Evolutionary conservation across 2,329 filamentous ascomycete species (phyloP), one percentile per base, ranked within the genome.

Genomic region (Fusarium nygamai): DNA sequence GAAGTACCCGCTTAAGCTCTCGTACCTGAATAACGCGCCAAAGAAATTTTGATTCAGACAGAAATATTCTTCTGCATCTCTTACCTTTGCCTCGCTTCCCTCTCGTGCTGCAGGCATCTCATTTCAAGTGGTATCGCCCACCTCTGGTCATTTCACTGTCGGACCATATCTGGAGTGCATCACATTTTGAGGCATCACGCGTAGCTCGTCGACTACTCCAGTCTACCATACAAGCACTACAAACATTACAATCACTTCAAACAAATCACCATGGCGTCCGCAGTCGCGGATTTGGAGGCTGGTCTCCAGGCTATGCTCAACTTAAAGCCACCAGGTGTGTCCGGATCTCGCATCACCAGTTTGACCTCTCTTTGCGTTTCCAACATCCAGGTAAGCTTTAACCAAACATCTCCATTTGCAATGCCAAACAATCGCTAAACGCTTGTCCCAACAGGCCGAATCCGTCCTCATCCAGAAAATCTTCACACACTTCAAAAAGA

Each of bases 401-500:
- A 29, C 31, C 51, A 61, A 64, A 56, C 54, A 27, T 46, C 41
- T 60, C 39, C 27, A 60, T 33, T 48, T 47, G 14, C n/a, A 27
- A 24, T 54, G 24, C 60, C 60, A 59, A 66, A 53, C n/a, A 64
- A 47, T 27, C 61, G 62, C 78, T 80, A 72, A 81, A 67, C 34
- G 50, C 24, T 41, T 46, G 12, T 78, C 78, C 71, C 72, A 67
- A 70, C 74, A 98, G 96, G 96, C 93, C 84, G 96, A 98, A 86
- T 96, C 94, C 62, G 92, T 95, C 79, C 91, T 99, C 81, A 94
- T 98, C 79, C 95, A 98, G 84, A 98, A 97, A 84, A 93, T 99
- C 81, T 98, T 94, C 86, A 97, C 95, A 76, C 95, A 98, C 81
- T 97, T 98, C 89, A 98, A 97, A 85, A 97, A 96, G 85, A 92